Evolutionary conservation across 108 stramenopile genomes (phyloP).

Genomic region (Nitzschia palea): DNA sequence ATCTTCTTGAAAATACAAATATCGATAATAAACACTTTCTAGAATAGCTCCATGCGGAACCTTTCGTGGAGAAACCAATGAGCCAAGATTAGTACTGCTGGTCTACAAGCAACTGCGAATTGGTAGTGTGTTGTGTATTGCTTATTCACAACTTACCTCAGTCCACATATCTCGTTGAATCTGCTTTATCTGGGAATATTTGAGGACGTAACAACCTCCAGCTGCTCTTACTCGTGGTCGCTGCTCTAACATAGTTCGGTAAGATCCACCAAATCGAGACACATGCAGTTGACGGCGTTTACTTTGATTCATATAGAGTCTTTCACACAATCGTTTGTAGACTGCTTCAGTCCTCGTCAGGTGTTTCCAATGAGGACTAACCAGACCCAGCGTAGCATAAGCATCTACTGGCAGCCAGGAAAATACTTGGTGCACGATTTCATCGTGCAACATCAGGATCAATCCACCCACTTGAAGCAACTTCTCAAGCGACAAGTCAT

Average conservation of each 20-base stretch:
- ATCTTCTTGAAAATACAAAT: conserved; percentile 79
- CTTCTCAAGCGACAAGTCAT: conserved; percentile 47
- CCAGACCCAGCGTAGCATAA: conserved; percentile 60
- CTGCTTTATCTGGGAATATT: conserved; percentile 48
- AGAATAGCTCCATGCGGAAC: conserved; percentile 78
- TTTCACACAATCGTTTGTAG: conserved; percentile 67
- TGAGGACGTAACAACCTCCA: conserved; percentile 75
- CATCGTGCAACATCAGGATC: conserved; percentile 65
- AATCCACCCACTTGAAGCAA: conserved; percentile 53
- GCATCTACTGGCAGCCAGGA: conserved; percentile 66
- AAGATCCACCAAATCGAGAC: conserved; percentile 58
- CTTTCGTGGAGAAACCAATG: conserved; percentile 9
- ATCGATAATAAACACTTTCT: conserved; percentile 71
- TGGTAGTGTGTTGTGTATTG: no score
- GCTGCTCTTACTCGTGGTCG: conserved; percentile 75
- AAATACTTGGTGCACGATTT: conserved; percentile 70
- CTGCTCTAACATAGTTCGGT: conserved; percentile 73
- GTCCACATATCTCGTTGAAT: conserved; percentile 89
- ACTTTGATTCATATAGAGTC: conserved; percentile 73
- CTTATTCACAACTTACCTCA: conserved; percentile 33
- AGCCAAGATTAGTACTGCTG: no score
- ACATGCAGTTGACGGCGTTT: conserved; percentile 68
- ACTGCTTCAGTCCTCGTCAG: conserved; percentile 73
- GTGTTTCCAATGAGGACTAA: conserved; percentile 76
- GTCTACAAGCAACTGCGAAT: no score